Percentiles rank a stretch among this genome's conserved stretches.
Conservation (phyloP, 2,329 filamentous ascomycete genomes). For the Hirsutella rhossiliensis region DNA sequence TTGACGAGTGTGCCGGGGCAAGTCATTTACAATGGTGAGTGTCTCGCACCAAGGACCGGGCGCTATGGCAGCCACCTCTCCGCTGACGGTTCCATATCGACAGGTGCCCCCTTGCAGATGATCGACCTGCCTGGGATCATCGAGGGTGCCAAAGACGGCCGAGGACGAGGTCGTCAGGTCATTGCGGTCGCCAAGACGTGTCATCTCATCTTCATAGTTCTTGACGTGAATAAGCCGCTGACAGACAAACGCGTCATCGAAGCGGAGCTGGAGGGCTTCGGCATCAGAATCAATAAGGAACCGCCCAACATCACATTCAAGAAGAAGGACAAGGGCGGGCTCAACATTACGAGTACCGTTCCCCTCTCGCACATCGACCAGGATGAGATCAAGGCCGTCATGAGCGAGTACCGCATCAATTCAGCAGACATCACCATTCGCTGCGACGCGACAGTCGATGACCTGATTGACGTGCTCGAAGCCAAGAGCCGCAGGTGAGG, state of each 20-base stretch:
- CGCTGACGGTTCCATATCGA: neutral
- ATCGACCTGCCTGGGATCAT: constrained; percentile 98
- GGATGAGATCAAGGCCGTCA: constrained; percentile 95
- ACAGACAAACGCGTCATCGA: constrained; percentile 97
- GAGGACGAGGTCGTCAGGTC: constrained; percentile 93
- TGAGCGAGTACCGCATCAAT: constrained; percentile 93
- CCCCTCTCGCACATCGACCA: constrained; percentile 85
- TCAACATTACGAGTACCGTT: constrained; percentile 91
- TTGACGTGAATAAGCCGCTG: constrained; percentile 96
- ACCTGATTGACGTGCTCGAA: constrained; percentile 91
- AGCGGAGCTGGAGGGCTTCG: constrained; percentile 88
- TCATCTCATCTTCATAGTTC: constrained; percentile 95
- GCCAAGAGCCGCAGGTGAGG: constrained; percentile 61
- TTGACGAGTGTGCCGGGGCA: constrained; percentile 95
- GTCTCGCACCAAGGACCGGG: neutral
- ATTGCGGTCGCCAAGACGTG: constrained; percentile 99
- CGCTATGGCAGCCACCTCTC: neutral
- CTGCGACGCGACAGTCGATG: constrained; percentile 94
- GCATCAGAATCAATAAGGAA: constrained; percentile 92
- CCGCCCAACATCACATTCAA: constrained; percentile 98
- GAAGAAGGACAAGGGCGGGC: constrained; percentile 97
- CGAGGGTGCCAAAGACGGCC: constrained; percentile 94
- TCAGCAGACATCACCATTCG: constrained; percentile 96
- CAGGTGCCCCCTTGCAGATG: constrained; percentile 88
- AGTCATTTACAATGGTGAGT: constrained; percentile 75